Evolutionary conservation across 352 stramenopile species (phyloP), one percentile per base, ranked within the genome.

Genomic region (Blastocystis hominis): DNA sequence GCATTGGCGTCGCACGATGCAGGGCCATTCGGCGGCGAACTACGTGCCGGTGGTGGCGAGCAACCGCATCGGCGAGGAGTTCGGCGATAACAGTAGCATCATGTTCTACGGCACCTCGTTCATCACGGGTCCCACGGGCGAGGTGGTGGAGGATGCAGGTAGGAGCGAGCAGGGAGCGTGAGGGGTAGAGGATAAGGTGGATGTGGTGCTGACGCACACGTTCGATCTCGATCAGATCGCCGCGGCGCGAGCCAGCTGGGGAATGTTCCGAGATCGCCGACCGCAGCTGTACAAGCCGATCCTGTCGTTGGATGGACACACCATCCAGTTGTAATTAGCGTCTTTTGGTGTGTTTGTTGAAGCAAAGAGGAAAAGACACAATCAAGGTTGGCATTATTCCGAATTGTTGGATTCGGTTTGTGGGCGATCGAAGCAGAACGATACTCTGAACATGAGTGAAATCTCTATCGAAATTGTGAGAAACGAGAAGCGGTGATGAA

Each of bases 1-100:
- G 69, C 94, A 96, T 80, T 97, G 94, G 94, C 93, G 95, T 89
- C 92, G 93, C 59, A 92, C 93, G 77, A 96, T 97, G 93, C 93
- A 96, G 88, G 94, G 94, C 64, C 94, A 97, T 89, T 91, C 93
- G 34, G 93, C 91, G 3, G 75, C 75, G 36, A 97, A 93, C 89
- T 95, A 96, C 92, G 90, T 95, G 70, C 94, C 94, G 4, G 91
- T 97, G 54, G 91, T 97, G 44, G 94, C 92, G 61, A 96, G 93
- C 42, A 97, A 97, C 89, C 93, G 94, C 76, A 92, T 96, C 9
- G 94, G 93, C 50, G 88, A 90, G 6, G 93, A 96, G 62, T 87
- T 56, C n/a, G 53, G 75, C 47, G 59, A 79, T 56, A 76, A 68
- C 6, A 90, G 50, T 53, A 89, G 38, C 42, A 79, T 94, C 7